These are phyloP conservation scores for Corrigiola litoralis DNA, from an alignment of 179 eudicot genomes.

Conservation along the genomic window DNA sequence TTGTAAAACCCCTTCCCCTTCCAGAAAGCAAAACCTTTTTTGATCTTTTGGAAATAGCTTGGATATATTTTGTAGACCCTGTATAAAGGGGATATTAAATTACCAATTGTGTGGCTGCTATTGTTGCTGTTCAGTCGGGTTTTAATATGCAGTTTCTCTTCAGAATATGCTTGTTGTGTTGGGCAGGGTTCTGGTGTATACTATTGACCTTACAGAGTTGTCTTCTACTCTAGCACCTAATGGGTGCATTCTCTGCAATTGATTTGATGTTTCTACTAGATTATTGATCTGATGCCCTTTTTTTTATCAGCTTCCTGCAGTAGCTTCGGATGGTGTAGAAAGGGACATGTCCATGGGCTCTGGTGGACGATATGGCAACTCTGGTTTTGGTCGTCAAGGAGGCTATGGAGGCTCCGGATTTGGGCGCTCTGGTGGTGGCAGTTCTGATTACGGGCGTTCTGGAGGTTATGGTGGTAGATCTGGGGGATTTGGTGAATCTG, in stretches of 20 bases:
- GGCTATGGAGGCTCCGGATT: conserved; percentile 46
- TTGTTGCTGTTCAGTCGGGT: too few species aligned
- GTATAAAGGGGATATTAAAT: too few species aligned
- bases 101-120: too few species aligned
- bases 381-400: conserved; percentile 5
- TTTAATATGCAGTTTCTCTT: too few species aligned
- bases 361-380: conserved; percentile 38
- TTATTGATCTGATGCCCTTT: conserved; percentile 5
- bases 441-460: conserved; percentile 22
- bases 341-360: conserved; percentile 41
- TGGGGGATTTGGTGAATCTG: conserved; percentile 27
- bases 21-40: too few species aligned
- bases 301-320: conserved; percentile 60
- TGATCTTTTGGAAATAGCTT: too few species aligned
- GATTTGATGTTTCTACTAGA: background rate
- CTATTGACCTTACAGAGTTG: background rate
- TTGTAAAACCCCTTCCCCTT: too few species aligned
- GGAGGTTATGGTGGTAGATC: conserved; percentile 36
- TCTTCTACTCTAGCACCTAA: too few species aligned
- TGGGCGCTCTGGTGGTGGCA: conserved; percentile 43
- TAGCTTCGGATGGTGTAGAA: conserved; percentile 54
- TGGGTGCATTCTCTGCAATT: too few species aligned
- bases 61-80: too few species aligned
- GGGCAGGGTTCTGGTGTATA: background rate
- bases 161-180: too few species aligned